Conservation (phyloP, 495 filamentous ascomycete genomes). For the Aspergillus egyptiacus region DNA sequence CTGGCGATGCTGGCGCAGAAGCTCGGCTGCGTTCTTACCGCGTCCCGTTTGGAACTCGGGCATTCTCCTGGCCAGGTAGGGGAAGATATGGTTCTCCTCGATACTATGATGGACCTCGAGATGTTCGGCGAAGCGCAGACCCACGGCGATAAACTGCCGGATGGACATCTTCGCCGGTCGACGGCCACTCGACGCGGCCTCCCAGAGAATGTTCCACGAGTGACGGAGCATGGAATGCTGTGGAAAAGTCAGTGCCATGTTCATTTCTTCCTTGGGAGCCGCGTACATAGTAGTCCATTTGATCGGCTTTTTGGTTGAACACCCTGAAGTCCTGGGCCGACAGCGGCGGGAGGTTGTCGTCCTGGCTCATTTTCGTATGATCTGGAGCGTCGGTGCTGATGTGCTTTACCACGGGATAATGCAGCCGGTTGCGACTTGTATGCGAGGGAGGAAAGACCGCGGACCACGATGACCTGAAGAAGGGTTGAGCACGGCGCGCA, state of each 20-base stretch:
- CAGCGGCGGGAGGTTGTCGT: not conserved
- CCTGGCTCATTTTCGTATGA: no score
- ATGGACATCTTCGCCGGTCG: not conserved
- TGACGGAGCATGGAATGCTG: slow-evolving; percentile 3
- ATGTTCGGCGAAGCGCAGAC: slow-evolving; percentile 5
- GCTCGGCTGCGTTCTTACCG: slow-evolving; percentile 45
- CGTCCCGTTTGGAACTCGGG: slow-evolving; percentile 55
- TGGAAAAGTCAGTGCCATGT: not conserved
- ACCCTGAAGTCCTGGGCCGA: not conserved
- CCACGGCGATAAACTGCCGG: slow-evolving; percentile 2
- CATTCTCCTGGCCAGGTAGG: slow-evolving; percentile 62
- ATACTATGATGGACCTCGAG: slow-evolving; percentile 4
- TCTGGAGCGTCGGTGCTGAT: no score
- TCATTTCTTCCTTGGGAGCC: not conserved
- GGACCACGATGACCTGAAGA: no score
- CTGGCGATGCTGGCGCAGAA: slow-evolving; percentile 70
- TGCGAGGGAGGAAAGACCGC: no score
- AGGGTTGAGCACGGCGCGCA: no score
- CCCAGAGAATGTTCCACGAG: slow-evolving; percentile 5
- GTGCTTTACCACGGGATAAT: no score
- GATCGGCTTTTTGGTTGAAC: not conserved
- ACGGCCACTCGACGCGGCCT: not conserved
- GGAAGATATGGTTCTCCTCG: slow-evolving; percentile 9
- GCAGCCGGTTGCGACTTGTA: no score
- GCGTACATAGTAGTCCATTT: slow-evolving; percentile 6